These are phyloP conservation scores for Zopfochytrium polystomum DNA, from an alignment of 371 early-diverging fungal genomes.

Conservation along the genomic window DNA sequence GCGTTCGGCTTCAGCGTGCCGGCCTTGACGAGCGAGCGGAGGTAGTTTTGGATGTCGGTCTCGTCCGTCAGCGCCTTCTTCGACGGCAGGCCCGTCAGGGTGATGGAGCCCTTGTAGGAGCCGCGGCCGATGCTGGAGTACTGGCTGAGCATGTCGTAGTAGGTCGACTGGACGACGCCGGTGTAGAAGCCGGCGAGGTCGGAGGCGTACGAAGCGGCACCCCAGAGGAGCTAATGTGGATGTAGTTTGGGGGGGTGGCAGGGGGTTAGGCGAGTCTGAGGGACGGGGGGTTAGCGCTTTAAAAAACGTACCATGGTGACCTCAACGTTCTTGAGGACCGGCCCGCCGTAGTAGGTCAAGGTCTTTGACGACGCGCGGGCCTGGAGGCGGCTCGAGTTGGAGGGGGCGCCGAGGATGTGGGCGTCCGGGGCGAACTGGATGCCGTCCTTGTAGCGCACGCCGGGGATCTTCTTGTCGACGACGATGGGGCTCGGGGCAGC, in stretches of 20 bases:
- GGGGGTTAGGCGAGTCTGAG: too few relatives aligned
- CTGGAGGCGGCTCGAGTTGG: not conserved
- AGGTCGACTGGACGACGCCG: constrained; percentile 6
- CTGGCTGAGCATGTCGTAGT: too few relatives aligned
- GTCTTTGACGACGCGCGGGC: not conserved
- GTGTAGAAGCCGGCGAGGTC: constrained; percentile 10
- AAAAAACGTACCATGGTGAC: not conserved
- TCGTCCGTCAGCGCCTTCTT: not conserved
- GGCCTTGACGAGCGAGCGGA: too few relatives aligned
- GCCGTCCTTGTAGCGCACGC: not conserved
- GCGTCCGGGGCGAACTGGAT: too few relatives aligned
- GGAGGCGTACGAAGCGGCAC: constrained; percentile 10
- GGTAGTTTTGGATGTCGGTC: too few relatives aligned
- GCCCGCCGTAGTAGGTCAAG: not conserved
- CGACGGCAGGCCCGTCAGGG: not conserved
- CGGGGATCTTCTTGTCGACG: not conserved
- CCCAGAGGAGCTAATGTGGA: constrained; percentile 8
- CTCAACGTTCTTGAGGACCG: not conserved
- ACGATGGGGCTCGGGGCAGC: too few relatives aligned
- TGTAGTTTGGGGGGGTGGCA: too few relatives aligned
- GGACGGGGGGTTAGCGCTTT: too few relatives aligned
- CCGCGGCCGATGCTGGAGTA: too few relatives aligned
- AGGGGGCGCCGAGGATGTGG: not conserved
- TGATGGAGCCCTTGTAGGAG: too few relatives aligned
- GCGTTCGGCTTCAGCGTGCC: too few relatives aligned